phyloP scores from a whole-genome alignment of 345 rosid genomes.

The Brassica carinata region DNA sequence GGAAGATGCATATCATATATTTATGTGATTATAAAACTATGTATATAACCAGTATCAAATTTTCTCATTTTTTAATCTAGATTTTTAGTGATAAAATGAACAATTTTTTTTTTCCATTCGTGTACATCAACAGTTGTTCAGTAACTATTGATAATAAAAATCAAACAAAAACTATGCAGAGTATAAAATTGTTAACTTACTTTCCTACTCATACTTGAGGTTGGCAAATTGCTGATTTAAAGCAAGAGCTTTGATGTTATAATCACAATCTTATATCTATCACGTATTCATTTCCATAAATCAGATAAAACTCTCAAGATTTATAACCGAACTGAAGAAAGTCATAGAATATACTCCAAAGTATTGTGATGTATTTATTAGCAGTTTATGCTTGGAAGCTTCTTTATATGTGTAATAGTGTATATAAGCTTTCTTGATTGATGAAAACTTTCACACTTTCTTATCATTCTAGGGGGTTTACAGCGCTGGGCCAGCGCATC shows the following conservation, averaged over 20 bases:
- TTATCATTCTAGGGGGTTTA: conserved; percentile 69
- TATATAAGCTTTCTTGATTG: not conserved
- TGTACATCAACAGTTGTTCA: no score
- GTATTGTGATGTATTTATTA: no score
- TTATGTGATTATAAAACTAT: not conserved
- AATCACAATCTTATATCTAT: not conserved
- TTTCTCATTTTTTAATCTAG: not conserved
- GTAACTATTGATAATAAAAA: no score
- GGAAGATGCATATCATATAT: not conserved
- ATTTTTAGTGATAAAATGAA: not conserved
- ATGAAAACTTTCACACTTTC: not conserved
- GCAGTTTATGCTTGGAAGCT: not conserved
- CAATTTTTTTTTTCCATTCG: no score
- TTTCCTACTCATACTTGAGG: no score
- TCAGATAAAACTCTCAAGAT: not conserved
- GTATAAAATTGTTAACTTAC: no score
- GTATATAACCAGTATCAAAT: not conserved
- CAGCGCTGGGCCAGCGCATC: conserved; percentile 92
- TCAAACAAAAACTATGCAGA: no score
- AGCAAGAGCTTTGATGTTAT: not conserved
- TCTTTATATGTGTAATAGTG: not conserved
- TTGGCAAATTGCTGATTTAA: not conserved
- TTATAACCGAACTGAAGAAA: not conserved
- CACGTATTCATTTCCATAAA: not conserved
- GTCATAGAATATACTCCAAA: not conserved